Evolutionary conservation across 2,329 filamentous ascomycete genomes (phyloP).

Genomic region (Xylariaceae sp.): DNA sequence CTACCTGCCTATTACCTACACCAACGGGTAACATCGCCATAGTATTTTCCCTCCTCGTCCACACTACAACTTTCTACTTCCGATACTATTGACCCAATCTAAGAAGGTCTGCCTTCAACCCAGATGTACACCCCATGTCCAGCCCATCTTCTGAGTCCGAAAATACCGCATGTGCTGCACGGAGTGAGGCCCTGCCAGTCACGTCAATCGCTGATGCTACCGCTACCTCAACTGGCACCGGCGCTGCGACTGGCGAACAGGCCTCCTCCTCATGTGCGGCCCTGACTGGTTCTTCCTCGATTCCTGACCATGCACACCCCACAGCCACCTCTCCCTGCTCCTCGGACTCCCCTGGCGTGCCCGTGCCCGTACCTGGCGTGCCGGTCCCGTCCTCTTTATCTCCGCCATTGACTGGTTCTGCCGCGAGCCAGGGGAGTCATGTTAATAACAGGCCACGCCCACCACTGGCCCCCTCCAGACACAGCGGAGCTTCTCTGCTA

Average conservation of each 20-base stretch:
- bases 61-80: slow-evolving; percentile 2
- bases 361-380: slow-evolving; percentile 12
- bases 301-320: slow-evolving; percentile 23
- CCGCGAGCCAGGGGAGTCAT: slow-evolving; percentile 34
- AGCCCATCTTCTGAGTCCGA: slow-evolving; percentile 45
- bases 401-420: slow-evolving; percentile 24
- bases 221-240: slow-evolving; percentile 15
- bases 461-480: slow-evolving; percentile 38
- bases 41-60: slow-evolving; percentile 23
- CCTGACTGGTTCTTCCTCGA: slow-evolving; percentile 27
- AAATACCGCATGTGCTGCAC: slow-evolving; percentile 48
- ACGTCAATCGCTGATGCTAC: slow-evolving; percentile 18
- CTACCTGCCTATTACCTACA: slow-evolving; percentile 10
- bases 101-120: slow-evolving; percentile 22
- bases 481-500: slow-evolving; percentile 50
- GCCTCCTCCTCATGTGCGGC: slow-evolving; percentile 22
- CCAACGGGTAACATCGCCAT: slow-evolving; percentile 21
- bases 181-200: slow-evolving; percentile 24
- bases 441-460: slow-evolving; percentile 45
- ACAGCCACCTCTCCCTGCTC: slow-evolving; percentile 21
- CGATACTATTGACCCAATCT: slow-evolving; percentile 15
- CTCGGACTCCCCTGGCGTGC: slow-evolving; percentile 14
- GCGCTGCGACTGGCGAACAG: slow-evolving; percentile 27
- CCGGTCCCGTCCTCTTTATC: slow-evolving; percentile 22
- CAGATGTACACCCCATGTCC: slow-evolving; percentile 57